phyloP scores from a whole-genome alignment of 2,329 filamentous ascomycete genomes.

The Pseudopithomyces chartarum region DNA sequence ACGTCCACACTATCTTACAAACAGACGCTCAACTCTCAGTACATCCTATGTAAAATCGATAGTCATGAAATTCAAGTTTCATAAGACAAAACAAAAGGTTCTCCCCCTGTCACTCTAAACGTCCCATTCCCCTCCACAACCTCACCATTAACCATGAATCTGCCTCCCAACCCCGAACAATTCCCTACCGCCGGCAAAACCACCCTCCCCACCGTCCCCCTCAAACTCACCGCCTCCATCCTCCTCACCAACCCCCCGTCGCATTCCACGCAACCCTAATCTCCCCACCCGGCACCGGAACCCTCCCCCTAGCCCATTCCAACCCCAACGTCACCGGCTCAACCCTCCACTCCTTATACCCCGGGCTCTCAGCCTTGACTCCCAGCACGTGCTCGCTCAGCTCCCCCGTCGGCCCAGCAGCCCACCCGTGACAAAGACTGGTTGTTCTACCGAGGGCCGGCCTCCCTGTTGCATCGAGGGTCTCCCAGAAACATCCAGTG shows the following conservation, averaged over 20 bases:
- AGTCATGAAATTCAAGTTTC: background rate
- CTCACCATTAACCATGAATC: background rate
- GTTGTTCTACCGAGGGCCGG: slow-evolving; percentile 33
- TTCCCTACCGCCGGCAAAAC: background rate
- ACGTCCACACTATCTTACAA: too few relatives aligned
- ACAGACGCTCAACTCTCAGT: too few relatives aligned
- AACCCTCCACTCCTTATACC: slow-evolving; percentile 12
- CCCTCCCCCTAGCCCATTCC: slow-evolving; percentile 8
- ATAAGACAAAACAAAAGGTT: background rate
- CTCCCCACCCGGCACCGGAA: slow-evolving; percentile 10
- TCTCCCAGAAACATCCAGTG: slow-evolving; percentile 40
- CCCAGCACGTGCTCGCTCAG: slow-evolving; percentile 37
- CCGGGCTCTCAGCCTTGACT: slow-evolving; percentile 7
- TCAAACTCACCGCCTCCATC: slow-evolving; percentile 1
- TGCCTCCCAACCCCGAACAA: background rate
- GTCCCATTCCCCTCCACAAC: background rate
- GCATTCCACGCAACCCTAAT: slow-evolving; percentile 15
- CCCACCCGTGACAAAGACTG: slow-evolving; percentile 44
- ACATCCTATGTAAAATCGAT: too few relatives aligned
- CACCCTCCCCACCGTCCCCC: background rate
- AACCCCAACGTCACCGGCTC: slow-evolving; percentile 12
- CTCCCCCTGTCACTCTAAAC: background rate
- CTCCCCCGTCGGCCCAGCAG: slow-evolving; percentile 40
- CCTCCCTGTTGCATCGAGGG: slow-evolving; percentile 22
- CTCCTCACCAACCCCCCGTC: slow-evolving; percentile 4